Evolutionary conservation across 495 filamentous ascomycete genomes (phyloP).

Genomic region (Chaetomidium leptoderma): DNA sequence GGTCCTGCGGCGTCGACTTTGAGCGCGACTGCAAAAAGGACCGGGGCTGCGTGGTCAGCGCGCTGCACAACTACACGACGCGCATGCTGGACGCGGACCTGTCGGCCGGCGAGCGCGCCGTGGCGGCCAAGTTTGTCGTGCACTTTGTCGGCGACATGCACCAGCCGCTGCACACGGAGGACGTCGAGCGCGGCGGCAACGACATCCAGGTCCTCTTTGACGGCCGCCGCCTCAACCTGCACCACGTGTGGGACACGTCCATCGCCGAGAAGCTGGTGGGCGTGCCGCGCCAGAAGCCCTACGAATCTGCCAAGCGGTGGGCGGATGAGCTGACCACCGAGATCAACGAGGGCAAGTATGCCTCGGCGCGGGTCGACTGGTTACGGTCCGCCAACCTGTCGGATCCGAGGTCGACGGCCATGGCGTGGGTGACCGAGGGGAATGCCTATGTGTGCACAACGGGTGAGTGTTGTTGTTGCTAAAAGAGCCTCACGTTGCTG

Average conservation of each 20-base stretch:
- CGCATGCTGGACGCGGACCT: conserved; percentile 47
- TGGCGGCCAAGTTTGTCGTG: conserved; percentile 59
- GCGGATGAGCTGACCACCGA: conserved; percentile 46
- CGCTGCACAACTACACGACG: conserved; percentile 56
- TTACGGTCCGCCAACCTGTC: conserved; percentile 45
- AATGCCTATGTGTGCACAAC: conserved; percentile 57
- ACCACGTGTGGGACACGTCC: conserved; percentile 59
- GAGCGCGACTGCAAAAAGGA: conserved; percentile 56
- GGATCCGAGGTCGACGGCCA: conserved; percentile 46
- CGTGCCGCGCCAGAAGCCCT: conserved; percentile 32
- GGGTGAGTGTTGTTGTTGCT: conserved; percentile 30
- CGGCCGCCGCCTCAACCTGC: conserved; percentile 47
- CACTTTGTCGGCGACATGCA: conserved; percentile 65
- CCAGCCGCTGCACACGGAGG: conserved; percentile 61
- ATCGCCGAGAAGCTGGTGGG: conserved; percentile 58
- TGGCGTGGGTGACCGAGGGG: conserved; percentile 59
- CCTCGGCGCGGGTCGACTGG: conserved; percentile 41
- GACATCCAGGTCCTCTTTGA: conserved; percentile 55
- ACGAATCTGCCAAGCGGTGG: conserved; percentile 49
- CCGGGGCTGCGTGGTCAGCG: conserved; percentile 57
- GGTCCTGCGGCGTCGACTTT: conserved; percentile 55
- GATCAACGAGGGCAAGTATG: conserved; percentile 51
- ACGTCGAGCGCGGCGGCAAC: conserved; percentile 57
- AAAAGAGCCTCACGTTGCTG: background rate
- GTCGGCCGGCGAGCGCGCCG: conserved; percentile 35